These are phyloP conservation scores for Coffea canephora DNA, from an alignment of 257 asterid species.

Conservation along the genomic window DNA sequence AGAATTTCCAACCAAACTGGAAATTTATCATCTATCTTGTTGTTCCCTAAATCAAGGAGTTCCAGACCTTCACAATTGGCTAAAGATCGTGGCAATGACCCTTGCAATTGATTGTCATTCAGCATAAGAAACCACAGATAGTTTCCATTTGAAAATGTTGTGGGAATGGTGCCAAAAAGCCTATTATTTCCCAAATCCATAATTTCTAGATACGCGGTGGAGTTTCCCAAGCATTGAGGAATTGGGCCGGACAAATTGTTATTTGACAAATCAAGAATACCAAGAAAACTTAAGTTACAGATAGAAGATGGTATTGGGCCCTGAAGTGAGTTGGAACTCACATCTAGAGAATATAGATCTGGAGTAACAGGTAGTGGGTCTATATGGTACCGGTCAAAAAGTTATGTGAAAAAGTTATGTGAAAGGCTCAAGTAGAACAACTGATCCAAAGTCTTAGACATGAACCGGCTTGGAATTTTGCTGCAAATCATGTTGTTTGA, in stretches of 20 bases:
- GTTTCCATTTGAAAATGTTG: neutral
- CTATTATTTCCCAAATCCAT: slow-evolving; percentile 10
- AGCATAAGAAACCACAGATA: slow-evolving; percentile 5
- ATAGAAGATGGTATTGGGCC: neutral
- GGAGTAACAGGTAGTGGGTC: too few relatives aligned
- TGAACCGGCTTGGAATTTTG: too few relatives aligned
- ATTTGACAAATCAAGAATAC: neutral
- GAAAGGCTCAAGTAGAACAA: too few relatives aligned
- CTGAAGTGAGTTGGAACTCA: neutral
- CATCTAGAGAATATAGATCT: neutral
- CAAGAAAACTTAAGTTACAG: neutral
- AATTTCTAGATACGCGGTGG: neutral
- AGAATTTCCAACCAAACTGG: slow-evolving; percentile 35
- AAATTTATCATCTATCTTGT: slow-evolving; percentile 26
- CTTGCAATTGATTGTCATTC: slow-evolving; percentile 14
- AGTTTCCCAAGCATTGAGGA: slow-evolving; percentile 7
- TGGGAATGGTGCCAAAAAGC: neutral
- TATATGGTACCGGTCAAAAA: too few relatives aligned
- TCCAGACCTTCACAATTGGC: slow-evolving; percentile 18
- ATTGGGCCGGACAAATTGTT: neutral
- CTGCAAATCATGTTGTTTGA: neutral
- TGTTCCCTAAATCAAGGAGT: slow-evolving; percentile 16
- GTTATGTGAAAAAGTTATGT: too few relatives aligned
- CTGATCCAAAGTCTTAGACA: too few relatives aligned
- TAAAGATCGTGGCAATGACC: slow-evolving; percentile 16